Evolutionary conservation across 768 basidiomycete species (phyloP), one percentile per base, ranked within the genome.

Genomic region (Termitomyces sp.): DNA sequence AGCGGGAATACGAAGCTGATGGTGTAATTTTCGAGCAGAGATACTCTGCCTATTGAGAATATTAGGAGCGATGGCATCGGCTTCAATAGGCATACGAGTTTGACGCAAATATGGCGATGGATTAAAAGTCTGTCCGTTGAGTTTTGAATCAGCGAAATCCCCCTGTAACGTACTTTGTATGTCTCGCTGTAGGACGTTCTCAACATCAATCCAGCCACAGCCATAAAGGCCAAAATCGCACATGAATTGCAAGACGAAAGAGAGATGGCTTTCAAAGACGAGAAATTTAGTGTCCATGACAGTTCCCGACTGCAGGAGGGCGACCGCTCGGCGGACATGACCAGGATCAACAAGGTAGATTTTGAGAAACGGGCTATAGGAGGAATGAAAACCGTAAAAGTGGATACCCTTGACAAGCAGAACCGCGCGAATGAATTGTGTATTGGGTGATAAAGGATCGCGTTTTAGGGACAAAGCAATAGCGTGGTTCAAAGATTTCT

Each of bases 141-240:
- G 44, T 9, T 66, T 61, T 13, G 63, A 60, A 18, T 62, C 60
- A 33, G 74, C 73, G 5, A 74, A 67, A 26, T 74, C 74, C 46
- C 72, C 72, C 10, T 67, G 64, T 26, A 69, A 70, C 20, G 63
- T 64, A 32, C 79, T 62, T 44, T 41, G 46, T 50, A 54, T 38
- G 44, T 63, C 77, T 18, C 90, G 82, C 65, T 84, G 78, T 72
- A 83, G 82, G n/a, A 78, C 84, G 52, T 86, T 77, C 45, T 76
- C 78, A 3, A 96, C 72, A 57, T 96, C 85, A 46, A 98, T 76
- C 83, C 87, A 91, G 1, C 92, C 94, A 70, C 95, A 98, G 2
- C 96, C 96, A 64, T 94, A 96, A 26, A 98, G 78, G 57, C 92
- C 93, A 67, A 91, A 94, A 73, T 99, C 96, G 70, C 87, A 88